phyloP scores from a whole-genome alignment of 2,329 filamentous ascomycete genomes.

The Dothistroma septosporum region DNA sequence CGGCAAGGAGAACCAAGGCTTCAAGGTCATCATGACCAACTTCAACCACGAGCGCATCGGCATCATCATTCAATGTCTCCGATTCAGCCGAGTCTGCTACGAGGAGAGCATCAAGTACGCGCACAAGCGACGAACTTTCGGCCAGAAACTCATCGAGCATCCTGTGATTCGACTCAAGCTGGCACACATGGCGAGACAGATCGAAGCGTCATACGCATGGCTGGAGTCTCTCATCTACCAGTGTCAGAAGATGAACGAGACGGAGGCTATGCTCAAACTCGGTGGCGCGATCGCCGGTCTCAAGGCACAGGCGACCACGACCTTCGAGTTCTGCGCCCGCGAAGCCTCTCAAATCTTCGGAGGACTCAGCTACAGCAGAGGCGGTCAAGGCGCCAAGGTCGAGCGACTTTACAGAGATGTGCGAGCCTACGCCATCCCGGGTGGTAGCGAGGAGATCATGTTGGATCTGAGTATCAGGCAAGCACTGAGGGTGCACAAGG shows the following conservation, averaged over 20 bases:
- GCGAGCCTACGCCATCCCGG: conserved; percentile 88
- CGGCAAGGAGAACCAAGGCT: conserved; percentile 96
- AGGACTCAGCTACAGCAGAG: conserved; percentile 83
- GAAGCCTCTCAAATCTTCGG: conserved; percentile 98
- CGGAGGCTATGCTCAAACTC: conserved; percentile 91
- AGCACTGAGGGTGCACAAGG: conserved; percentile 81
- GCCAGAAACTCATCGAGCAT: conserved; percentile 93
- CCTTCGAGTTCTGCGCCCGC: conserved; percentile 95
- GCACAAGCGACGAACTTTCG: conserved; percentile 94
- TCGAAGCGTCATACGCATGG: conserved; percentile 96
- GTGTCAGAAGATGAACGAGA: conserved; percentile 87
- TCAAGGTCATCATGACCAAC: conserved; percentile 99
- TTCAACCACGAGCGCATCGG: conserved; percentile 99
- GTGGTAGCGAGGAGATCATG: conserved; percentile 98
- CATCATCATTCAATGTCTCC: conserved; percentile 94
- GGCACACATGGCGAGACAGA: conserved; percentile 95
- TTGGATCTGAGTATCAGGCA: conserved; percentile 92
- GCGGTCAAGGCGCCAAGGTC: conserved; percentile 91
- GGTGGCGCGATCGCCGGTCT: conserved; percentile 89
- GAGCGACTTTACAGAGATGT: conserved; percentile 94
- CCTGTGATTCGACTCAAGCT: conserved; percentile 82
- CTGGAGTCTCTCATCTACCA: conserved; percentile 93
- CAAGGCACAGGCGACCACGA: conserved; percentile 90
- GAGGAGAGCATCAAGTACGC: conserved; percentile 96
- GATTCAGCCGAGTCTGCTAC: conserved; percentile 94